Evolutionary conservation across 768 basidiomycete species (phyloP).

Genomic region (Lactarius vividus): DNA sequence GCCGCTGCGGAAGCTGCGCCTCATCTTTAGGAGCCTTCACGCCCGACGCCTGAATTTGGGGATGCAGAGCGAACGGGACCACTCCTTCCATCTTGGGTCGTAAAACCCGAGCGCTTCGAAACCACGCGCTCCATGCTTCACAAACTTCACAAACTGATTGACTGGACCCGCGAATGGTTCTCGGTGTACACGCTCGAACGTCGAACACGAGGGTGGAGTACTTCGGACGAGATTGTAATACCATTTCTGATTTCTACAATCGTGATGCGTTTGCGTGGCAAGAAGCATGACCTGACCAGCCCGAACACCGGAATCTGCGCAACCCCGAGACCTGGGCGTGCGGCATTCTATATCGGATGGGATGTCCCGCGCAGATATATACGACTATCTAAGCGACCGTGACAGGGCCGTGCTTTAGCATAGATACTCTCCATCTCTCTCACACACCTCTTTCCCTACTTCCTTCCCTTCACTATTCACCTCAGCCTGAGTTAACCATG

Average conservation of each 20-base stretch:
- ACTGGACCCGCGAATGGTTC: not conserved
- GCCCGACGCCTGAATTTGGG: not conserved
- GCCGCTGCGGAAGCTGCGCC: constrained; percentile 2
- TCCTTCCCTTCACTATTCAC: not conserved
- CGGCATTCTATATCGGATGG: not conserved
- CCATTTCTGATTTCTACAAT: constrained; percentile 4
- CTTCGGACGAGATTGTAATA: not conserved
- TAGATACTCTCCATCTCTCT: too few species aligned
- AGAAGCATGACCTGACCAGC: not conserved
- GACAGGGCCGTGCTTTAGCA: not conserved
- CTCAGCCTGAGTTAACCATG: not conserved
- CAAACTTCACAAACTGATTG: not conserved
- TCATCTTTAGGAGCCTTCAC: not conserved
- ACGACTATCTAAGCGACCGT: constrained; percentile 5
- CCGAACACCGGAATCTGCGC: constrained; percentile 1
- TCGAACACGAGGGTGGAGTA: constrained; percentile 9
- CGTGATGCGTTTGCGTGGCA: not conserved
- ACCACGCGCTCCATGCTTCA: constrained; percentile 2
- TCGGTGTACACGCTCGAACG: constrained; percentile 4
- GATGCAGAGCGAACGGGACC: constrained; percentile 1
- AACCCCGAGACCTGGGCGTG: constrained; percentile 6
- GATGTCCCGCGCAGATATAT: constrained; percentile 14
- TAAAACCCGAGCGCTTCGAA: not conserved
- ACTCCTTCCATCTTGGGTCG: constrained; percentile 14
- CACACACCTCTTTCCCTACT: too few species aligned